Percentiles rank a stretch among this genome's conserved stretches.
phyloP scores from a whole-genome alignment of 2,329 filamentous ascomycete genomes.

The Penicillium crustosum region DNA sequence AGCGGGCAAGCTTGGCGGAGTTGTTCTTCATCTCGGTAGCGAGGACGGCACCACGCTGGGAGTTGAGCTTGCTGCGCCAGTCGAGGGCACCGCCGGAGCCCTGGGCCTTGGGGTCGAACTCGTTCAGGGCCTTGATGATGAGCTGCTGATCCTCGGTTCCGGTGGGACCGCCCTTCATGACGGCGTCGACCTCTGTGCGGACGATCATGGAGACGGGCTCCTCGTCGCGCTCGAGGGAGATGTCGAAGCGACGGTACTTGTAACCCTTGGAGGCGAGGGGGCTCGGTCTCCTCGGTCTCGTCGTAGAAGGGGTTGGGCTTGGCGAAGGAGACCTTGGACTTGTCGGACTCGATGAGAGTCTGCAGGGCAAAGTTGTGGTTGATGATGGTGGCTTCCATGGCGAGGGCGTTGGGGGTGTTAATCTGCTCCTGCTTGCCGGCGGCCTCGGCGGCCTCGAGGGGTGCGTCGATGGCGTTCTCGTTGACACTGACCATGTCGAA shows the following conservation, averaged over 20 bases:
- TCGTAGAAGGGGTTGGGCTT: constrained; percentile 98
- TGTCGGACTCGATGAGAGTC: constrained; percentile 80
- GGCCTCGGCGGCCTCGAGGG: constrained; percentile 78
- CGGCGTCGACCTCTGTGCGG: constrained; percentile 90
- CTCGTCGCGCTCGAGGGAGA: constrained; percentile 86
- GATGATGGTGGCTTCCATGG: constrained; percentile 98
- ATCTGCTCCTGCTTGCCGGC: constrained; percentile 78
- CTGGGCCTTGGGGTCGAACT: constrained; percentile 97
- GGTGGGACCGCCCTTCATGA: constrained; percentile 84
- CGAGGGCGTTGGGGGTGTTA: constrained; percentile 89
- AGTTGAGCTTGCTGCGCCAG: constrained; percentile 93
- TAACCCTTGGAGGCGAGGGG: constrained; percentile 91
- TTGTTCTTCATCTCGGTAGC: constrained; percentile 99
- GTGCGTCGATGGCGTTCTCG: constrained; percentile 95
- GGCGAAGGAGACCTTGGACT: constrained; percentile 75
- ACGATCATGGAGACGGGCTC: constrained; percentile 91
- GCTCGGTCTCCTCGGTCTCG: constrained; percentile 84
- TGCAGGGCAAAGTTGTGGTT: constrained; percentile 99
- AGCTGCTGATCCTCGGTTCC: constrained; percentile 88
- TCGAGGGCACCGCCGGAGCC: constrained; percentile 92
- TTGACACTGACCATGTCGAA: constrained; percentile 99
- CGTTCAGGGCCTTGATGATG: constrained; percentile 94
- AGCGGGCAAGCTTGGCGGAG: constrained; percentile 95
- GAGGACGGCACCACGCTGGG: constrained; percentile 92
- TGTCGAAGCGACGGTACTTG: constrained; percentile 96